Evolutionary conservation across 805 yeast species (phyloP).

Genomic region (Tetrapisispora arboricola): DNA sequence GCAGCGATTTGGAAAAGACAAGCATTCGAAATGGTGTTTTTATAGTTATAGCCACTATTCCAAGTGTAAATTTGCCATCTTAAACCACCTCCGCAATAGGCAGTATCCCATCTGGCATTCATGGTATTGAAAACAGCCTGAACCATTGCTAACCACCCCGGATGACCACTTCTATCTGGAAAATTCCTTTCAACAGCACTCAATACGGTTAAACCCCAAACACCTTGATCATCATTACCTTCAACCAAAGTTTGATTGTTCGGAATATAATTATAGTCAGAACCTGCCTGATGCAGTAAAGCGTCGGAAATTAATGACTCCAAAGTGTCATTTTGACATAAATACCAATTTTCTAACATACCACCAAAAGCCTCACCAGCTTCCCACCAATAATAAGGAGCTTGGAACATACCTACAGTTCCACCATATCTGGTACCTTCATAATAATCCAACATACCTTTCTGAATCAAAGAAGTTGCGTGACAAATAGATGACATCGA

Average conservation of each 20-base stretch:
- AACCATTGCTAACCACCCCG: slow-evolving; percentile 46
- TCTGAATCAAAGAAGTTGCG: slow-evolving; percentile 47
- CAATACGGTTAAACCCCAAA: slow-evolving; percentile 58
- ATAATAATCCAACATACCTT: slow-evolving; percentile 59
- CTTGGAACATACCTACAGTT: slow-evolving; percentile 56
- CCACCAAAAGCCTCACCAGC: slow-evolving; percentile 71
- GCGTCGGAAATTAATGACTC: slow-evolving; percentile 49
- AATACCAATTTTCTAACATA: slow-evolving; percentile 61
- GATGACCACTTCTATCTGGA: slow-evolving; percentile 31
- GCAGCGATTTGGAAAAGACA: slow-evolving; percentile 55
- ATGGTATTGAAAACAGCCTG: slow-evolving; percentile 51
- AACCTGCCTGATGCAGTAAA: slow-evolving; percentile 32
- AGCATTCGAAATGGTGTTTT: slow-evolving; percentile 56
- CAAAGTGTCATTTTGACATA: slow-evolving; percentile 59
- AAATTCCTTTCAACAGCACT: slow-evolving; percentile 53
- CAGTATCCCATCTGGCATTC: slow-evolving; percentile 48
- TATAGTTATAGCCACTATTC: slow-evolving; percentile 53
- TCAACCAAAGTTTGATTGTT: slow-evolving; percentile 54
- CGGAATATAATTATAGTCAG: slow-evolving; percentile 47
- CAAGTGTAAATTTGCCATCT: slow-evolving; percentile 61
- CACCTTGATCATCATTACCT: slow-evolving; percentile 67
- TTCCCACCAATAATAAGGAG: slow-evolving; percentile 83
- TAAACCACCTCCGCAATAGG: slow-evolving; percentile 50
- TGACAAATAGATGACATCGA: slow-evolving; percentile 40
- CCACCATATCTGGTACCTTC: slow-evolving; percentile 53